These are phyloP conservation scores for Lagenidium sp. DNA, from an alignment of 352 stramenopile species.

Conservation along the genomic window DNA sequence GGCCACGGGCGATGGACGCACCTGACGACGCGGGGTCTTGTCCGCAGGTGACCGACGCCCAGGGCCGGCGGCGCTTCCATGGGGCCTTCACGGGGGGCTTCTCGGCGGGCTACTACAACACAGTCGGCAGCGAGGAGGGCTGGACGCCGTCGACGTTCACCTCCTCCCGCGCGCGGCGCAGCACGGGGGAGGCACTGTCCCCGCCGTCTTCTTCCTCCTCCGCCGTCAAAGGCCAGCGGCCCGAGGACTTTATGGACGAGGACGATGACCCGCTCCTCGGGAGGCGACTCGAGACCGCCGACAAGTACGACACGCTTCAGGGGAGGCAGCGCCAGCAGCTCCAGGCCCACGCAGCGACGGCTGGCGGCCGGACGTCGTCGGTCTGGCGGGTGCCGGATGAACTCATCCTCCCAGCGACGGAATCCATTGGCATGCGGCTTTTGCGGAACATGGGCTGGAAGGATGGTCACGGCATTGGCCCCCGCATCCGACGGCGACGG, in stretches of 20 bases:
- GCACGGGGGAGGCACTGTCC: conserved; percentile 9
- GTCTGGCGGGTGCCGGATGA: conserved; percentile 50
- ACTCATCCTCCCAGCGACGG: conserved; percentile 49
- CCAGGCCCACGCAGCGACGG: conserved; percentile 6
- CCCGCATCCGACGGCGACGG: conserved; percentile 43
- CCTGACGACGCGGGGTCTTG: too few relatives aligned
- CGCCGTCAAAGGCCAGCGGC: too few relatives aligned
- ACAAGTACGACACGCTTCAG: conserved; percentile 56
- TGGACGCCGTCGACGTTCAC: conserved; percentile 79
- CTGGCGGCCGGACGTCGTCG: too few relatives aligned
- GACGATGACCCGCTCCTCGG: conserved; percentile 88
- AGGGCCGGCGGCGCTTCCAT: conserved; percentile 84
- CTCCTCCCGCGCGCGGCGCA: conserved; percentile 51
- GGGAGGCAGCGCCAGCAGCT: conserved; percentile 19
- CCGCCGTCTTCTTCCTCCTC: too few relatives aligned
- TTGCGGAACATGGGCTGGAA: conserved; percentile 89
- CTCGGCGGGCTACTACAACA: conserved; percentile 92
- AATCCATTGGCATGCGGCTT: conserved; percentile 78
- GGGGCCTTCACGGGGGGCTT: conserved; percentile 93
- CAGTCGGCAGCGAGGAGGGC: conserved; percentile 85
- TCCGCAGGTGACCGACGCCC: conserved; percentile 51
- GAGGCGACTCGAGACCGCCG: conserved; percentile 57
- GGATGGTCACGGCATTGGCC: conserved; percentile 83
- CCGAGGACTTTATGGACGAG: conserved; percentile 93
- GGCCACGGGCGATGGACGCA: too few relatives aligned